phyloP scores from a whole-genome alignment of 495 filamentous ascomycete species.

The Penicillium bialowiezense region DNA sequence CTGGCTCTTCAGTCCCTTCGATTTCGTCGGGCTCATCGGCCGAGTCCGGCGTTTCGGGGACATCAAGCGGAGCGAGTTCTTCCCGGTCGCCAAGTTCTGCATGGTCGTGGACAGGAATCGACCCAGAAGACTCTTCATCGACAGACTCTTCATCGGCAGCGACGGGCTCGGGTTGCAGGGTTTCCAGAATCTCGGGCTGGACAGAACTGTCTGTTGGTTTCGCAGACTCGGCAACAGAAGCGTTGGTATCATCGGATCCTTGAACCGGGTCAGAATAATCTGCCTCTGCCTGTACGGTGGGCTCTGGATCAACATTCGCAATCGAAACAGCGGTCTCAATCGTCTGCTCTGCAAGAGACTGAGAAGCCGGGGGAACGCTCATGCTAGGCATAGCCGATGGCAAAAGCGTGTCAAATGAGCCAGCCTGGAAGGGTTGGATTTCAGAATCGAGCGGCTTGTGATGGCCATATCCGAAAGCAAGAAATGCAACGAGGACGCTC shows the following conservation, averaged over 20 bases:
- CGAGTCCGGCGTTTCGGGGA: too few species aligned
- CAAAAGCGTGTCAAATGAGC: constrained; percentile 8
- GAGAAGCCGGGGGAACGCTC: constrained; percentile 4
- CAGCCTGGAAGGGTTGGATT: constrained; percentile 15
- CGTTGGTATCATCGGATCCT: not conserved
- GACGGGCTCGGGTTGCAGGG: not conserved
- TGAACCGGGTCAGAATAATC: not conserved
- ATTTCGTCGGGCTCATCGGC: too few species aligned
- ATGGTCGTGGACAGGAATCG: not conserved
- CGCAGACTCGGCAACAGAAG: not conserved
- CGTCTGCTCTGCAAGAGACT: not conserved
- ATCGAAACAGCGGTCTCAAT: not conserved
- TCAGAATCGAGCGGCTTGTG: constrained; percentile 10
- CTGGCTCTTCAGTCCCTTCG: too few species aligned
- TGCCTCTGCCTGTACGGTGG: too few species aligned
- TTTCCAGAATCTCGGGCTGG: not conserved
- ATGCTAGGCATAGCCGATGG: constrained; percentile 1
- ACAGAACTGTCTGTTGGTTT: not conserved
- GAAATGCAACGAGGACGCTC: constrained; percentile 55
- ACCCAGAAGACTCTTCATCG: not conserved
- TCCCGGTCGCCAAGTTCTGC: too few species aligned
- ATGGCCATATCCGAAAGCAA: constrained; percentile 35
- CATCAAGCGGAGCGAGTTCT: too few species aligned
- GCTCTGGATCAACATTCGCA: not conserved
- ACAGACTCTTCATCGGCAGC: not conserved